A percentile compares a stretch with the other conserved stretches of the same genome.
Conservation (phyloP, 768 basidiomycete species). For the Rickenella mellea region DNA sequence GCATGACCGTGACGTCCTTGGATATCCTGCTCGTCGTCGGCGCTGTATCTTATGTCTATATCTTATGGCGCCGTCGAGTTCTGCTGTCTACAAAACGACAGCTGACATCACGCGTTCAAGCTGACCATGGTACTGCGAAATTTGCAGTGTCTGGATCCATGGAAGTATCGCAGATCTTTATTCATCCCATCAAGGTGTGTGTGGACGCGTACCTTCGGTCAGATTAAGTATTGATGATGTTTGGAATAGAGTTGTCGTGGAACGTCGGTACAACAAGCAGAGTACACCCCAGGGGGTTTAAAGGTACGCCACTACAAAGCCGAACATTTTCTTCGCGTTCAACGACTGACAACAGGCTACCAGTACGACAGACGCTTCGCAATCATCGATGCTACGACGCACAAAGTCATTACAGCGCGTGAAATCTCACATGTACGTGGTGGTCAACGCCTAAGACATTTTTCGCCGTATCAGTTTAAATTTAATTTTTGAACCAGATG, state of each 20-base stretch:
- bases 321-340: neutral
- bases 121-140: constrained; percentile 31
- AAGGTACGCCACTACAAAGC: constrained; percentile 34
- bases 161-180: constrained; percentile 12
- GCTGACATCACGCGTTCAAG: constrained; percentile 40
- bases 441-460: neutral
- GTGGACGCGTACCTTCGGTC: constrained; percentile 2
- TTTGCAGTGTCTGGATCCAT: neutral
- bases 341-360: neutral
- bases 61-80: constrained; percentile 18
- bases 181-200: constrained; percentile 59
- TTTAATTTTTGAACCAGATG: constrained; percentile 33
- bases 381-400: constrained; percentile 46
- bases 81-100: constrained; percentile 21
- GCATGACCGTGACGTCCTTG: no score
- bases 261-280: constrained; percentile 44
- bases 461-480: neutral
- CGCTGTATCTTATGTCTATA: no score
- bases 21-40: no score
- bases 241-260: constrained; percentile 57
- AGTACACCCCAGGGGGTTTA: constrained; percentile 53
- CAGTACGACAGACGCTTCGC: constrained; percentile 70
- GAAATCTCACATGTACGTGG: constrained; percentile 49
- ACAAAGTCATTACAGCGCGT: constrained; percentile 57
- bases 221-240: neutral